Evolutionary conservation across 208 protist genomes (phyloP), one percentile per base, ranked within the genome.

Genomic region (Trypanosoma theileri): DNA sequence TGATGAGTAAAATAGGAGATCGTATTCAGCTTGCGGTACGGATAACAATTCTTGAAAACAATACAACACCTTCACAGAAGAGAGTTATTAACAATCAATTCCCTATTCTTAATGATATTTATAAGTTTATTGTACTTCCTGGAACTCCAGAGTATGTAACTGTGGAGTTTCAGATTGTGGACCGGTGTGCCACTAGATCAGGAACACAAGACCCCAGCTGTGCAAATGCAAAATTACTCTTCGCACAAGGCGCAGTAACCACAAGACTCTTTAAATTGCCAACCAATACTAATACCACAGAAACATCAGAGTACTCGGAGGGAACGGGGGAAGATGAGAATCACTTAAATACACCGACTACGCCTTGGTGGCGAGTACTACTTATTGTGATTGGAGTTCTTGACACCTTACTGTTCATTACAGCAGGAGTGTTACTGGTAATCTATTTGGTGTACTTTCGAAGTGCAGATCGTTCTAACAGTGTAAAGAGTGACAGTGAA

Each of bases 151-250:
- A n/a, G 40, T 16, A 45, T 46, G 9, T 63, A 22, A n/a, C 16
- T 28, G 66, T 71, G 3, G 42, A 40, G 50, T 4, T 64, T 41
- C 44, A 64, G 21, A 35, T 71, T 48, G 26, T 71, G 22, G 66
- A 71, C 48, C 21, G 22, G n/a, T 71, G 66, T 46, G 26, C 66
- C 3, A 40, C 56, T n/a, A n/a, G 1, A 26, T 24, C 7, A 13
- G 14, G 41, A 55, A 10, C 16, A 21, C 13, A 26, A 4, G 4
- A 71, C 21, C 11, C 48, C 10, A n/a, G 19, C 46, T 71, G 66
- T 46, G 19, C 17, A 21, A 59, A 59, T 14, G 46, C 44, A 28
- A 62, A 45, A 24, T 11, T 51, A 10, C 1, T 64, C 22, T 71
- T 71, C 57, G 22, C 31, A 12, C 46, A 42, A 35, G 26, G 46